These are phyloP conservation scores for Aspergillus carbonarius DNA, from an alignment of 2,329 filamentous ascomycete species.

Conservation along the genomic window DNA sequence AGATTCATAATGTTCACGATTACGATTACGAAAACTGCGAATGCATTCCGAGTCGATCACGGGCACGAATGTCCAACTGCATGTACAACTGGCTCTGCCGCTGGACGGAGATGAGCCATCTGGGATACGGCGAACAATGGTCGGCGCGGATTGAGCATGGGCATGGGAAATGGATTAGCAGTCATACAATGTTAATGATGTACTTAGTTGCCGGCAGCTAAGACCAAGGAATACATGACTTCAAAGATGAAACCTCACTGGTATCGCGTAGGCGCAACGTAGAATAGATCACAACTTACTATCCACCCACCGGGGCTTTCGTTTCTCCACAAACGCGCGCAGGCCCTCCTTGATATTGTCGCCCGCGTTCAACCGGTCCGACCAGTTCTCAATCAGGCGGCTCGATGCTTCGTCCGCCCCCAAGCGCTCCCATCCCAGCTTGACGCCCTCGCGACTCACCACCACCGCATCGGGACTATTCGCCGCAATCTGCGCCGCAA, in stretches of 20 bases:
- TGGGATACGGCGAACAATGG: slow-evolving; percentile 34
- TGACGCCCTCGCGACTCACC: slow-evolving; percentile 69
- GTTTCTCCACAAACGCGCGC: slow-evolving; percentile 73
- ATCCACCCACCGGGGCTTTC: slow-evolving; percentile 62
- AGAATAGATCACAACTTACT: slow-evolving; percentile 35
- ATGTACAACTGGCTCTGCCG: slow-evolving; percentile 23
- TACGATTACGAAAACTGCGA: slow-evolving; percentile 14
- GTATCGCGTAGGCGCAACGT: not conserved
- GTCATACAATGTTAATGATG: slow-evolving; percentile 18
- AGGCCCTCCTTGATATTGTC: slow-evolving; percentile 76
- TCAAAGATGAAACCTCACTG: not conserved
- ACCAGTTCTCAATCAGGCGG: slow-evolving; percentile 59
- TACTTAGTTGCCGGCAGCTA: slow-evolving; percentile 22
- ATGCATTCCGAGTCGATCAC: slow-evolving; percentile 30
- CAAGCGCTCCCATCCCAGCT: slow-evolving; percentile 69
- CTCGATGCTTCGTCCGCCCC: slow-evolving; percentile 64
- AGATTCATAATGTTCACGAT: slow-evolving; percentile 3
- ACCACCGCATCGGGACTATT: slow-evolving; percentile 76
- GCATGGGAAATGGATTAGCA: slow-evolving; percentile 16
- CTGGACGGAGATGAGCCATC: slow-evolving; percentile 28
- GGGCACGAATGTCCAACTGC: slow-evolving; percentile 24
- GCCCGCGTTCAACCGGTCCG: slow-evolving; percentile 59
- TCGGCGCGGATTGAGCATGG: slow-evolving; percentile 28
- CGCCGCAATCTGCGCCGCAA: slow-evolving; percentile 61
- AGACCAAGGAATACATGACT: slow-evolving; percentile 8